Evolutionary conservation across 441 rosid species (phyloP).

Genomic region (Mallotus repandus): DNA sequence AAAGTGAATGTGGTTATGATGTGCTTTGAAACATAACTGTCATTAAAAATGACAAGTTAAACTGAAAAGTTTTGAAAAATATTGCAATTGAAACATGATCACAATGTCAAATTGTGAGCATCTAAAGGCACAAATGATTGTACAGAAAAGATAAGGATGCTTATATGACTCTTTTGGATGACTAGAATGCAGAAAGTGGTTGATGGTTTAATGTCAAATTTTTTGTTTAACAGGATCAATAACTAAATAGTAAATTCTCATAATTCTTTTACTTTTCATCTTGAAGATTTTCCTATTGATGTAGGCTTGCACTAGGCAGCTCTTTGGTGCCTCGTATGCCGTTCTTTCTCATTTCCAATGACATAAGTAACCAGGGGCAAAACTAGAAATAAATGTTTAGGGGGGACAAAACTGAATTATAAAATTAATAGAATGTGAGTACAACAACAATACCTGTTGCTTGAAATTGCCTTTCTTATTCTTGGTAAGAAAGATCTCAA

Average conservation of each 20-base stretch:
- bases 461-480: slow-evolving; percentile 74
- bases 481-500: slow-evolving; percentile 76
- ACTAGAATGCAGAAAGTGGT: background rate
- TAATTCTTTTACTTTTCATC: background rate
- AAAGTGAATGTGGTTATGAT: background rate
- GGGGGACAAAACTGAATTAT: no score
- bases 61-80: no score
- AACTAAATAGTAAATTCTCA: background rate
- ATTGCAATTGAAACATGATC: no score
- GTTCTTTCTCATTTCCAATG: background rate
- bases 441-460: slow-evolving; percentile 64
- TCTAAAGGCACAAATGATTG: background rate
- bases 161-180: no score
- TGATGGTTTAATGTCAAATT: background rate
- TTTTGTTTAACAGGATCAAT: background rate
- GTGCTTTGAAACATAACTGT: slow-evolving; percentile 4
- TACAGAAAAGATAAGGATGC: background rate
- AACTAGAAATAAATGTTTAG: no score
- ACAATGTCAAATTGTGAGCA: background rate
- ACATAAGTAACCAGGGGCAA: background rate
- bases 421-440: background rate
- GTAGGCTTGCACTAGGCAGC: background rate
- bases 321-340: background rate
- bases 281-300: slow-evolving; percentile 5
- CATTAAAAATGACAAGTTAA: background rate